These are phyloP conservation scores for Leccinellum luteum DNA, from an alignment of 768 basidiomycete genomes.

Conservation along the genomic window DNA sequence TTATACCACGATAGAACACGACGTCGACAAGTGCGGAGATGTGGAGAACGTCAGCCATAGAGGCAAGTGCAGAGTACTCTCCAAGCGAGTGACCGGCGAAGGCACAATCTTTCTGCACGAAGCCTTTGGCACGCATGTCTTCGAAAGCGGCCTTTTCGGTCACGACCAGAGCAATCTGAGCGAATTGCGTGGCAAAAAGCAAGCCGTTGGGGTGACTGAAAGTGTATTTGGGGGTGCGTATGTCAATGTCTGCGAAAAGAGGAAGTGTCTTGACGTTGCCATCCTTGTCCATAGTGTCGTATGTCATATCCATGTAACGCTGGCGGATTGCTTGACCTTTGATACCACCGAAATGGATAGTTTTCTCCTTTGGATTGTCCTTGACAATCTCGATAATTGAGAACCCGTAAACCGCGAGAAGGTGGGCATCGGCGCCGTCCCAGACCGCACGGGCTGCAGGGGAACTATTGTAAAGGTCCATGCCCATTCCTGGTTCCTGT, in stretches of 20 bases:
- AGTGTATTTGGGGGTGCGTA: slow-evolving; percentile 94
- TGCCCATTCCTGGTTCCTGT: slow-evolving; percentile 98
- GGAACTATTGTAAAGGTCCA: slow-evolving; percentile 93
- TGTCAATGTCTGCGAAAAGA: slow-evolving; percentile 92
- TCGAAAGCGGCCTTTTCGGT: slow-evolving; percentile 99
- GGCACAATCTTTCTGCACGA: slow-evolving; percentile 87
- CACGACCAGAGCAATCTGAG: slow-evolving; percentile 96
- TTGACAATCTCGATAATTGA: slow-evolving; percentile 99
- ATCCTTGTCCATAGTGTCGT: slow-evolving; percentile 95
- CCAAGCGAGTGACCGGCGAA: slow-evolving; percentile 99
- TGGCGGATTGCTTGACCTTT: slow-evolving; percentile 98
- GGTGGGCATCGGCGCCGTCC: slow-evolving; percentile 93
- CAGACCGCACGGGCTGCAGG: slow-evolving; percentile 95
- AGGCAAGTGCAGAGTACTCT: slow-evolving; percentile 97
- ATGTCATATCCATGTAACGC: slow-evolving; percentile 99
- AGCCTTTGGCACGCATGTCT: slow-evolving; percentile 95
- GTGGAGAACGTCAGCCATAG: slow-evolving; percentile 94
- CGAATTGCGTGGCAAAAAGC: slow-evolving; percentile 97
- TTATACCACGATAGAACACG: slow-evolving; percentile 99
- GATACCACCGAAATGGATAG: slow-evolving; percentile 98
- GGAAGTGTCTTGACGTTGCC: slow-evolving; percentile 95
- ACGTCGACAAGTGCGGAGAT: slow-evolving; percentile 96
- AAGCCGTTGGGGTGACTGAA: slow-evolving; percentile 96
- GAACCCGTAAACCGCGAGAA: slow-evolving; percentile 95
- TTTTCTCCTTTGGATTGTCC: slow-evolving; percentile 97